These are phyloP conservation scores for Botrytis porri DNA, from an alignment of 2,329 filamentous ascomycete genomes.

Conservation along the genomic window DNA sequence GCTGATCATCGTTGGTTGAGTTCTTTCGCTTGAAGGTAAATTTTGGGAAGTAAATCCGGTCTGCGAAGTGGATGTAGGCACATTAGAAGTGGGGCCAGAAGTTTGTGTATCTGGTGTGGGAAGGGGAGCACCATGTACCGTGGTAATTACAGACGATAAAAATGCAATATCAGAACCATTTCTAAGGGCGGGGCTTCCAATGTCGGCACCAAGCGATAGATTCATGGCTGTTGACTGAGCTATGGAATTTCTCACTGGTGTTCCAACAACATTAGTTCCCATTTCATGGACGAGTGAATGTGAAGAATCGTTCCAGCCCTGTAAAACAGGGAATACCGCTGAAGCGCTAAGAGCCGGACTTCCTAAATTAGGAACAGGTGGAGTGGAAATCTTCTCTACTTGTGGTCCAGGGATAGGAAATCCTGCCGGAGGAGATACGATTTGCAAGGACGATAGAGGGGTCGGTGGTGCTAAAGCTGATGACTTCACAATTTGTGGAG, in stretches of 20 bases:
- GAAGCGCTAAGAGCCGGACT: background rate
- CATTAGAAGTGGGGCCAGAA: background rate
- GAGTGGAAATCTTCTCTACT: background rate
- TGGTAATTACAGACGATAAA: background rate
- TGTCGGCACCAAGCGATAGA: background rate
- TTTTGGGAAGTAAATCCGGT: background rate
- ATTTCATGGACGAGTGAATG: background rate
- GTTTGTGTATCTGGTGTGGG: background rate
- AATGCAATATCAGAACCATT: background rate
- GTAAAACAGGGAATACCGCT: background rate
- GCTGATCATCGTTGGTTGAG: background rate
- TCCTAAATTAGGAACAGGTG: background rate
- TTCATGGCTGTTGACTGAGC: constrained; percentile 1
- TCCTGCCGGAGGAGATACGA: background rate
- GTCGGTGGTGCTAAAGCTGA: background rate
- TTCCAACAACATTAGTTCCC: background rate
- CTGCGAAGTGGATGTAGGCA: background rate
- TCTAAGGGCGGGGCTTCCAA: constrained; percentile 5
- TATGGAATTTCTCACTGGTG: background rate
- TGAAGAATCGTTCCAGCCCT: constrained; percentile 4
- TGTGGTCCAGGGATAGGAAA: background rate
- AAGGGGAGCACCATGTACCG: background rate
- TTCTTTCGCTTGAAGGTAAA: background rate
- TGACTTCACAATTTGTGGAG: background rate
- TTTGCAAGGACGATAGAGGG: background rate